A percentile compares a stretch with the other conserved stretches of the same genome.
Evolutionary conservation across 176 grass and related monocot species (phyloP).

Genomic region (Musa itinerans): DNA sequence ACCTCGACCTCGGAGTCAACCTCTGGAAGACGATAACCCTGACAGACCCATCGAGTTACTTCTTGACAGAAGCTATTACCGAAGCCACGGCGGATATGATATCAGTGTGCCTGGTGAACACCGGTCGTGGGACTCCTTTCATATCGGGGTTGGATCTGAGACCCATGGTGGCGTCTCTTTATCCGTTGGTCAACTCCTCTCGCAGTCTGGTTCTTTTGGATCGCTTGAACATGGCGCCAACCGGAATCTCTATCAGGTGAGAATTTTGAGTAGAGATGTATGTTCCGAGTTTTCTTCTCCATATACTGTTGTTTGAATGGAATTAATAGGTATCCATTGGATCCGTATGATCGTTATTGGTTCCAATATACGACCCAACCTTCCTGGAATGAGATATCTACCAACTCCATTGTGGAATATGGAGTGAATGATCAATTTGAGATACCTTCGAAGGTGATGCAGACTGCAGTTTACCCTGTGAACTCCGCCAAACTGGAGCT

Average conservation of each 20-base stretch:
- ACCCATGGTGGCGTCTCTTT: neutral
- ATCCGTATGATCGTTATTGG: constrained; percentile 1
- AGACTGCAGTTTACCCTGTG: neutral
- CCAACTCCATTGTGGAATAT: neutral
- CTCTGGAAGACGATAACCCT: neutral
- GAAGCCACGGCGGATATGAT: neutral
- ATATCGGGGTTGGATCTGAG: constrained; percentile 15
- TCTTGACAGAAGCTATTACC: neutral
- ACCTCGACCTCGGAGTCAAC: constrained; percentile 13
- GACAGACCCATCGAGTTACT: neutral
- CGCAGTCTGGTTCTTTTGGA: neutral
- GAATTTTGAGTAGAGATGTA: neutral
- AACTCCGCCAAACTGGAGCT: neutral
- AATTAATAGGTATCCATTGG: neutral
- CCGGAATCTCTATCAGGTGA: neutral
- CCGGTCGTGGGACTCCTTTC: constrained; percentile 18
- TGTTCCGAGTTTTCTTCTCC: neutral
- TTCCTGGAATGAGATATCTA: constrained; percentile 1
- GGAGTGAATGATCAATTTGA: neutral
- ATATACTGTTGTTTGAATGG: neutral
- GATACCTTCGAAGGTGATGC: neutral
- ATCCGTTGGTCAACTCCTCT: neutral
- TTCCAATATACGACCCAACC: neutral
- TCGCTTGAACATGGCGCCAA: neutral
- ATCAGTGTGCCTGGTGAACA: constrained; percentile 24